A percentile compares a stretch with the other conserved stretches of the same genome.
These are phyloP conservation scores for Goffeauzyma gilvescens DNA, from an alignment of 768 basidiomycete genomes.

Conservation along the genomic window DNA sequence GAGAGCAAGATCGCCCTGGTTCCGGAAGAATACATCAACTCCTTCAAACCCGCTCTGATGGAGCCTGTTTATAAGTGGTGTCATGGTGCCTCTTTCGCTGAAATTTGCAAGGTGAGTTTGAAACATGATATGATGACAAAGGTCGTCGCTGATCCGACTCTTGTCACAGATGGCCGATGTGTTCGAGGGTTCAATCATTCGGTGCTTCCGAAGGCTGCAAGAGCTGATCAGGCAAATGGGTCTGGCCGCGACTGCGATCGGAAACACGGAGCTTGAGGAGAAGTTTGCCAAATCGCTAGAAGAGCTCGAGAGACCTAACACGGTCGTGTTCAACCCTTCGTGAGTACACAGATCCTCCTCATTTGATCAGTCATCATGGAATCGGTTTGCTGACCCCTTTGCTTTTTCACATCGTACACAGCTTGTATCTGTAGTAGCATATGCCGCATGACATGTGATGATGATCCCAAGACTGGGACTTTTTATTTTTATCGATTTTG, in stretches of 20 bases:
- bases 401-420: background rate
- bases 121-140: slow-evolving; percentile 6
- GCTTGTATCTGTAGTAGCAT: background rate
- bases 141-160: no score
- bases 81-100: slow-evolving; percentile 89
- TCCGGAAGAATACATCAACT: slow-evolving; percentile 85
- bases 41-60: slow-evolving; percentile 98
- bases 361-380: background rate
- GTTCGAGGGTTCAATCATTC: slow-evolving; percentile 90
- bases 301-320: slow-evolving; percentile 83
- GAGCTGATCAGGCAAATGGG: slow-evolving; percentile 94
- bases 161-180: slow-evolving; percentile 74
- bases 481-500: no score
- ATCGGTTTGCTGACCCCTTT: background rate
- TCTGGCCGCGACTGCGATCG: slow-evolving; percentile 71
- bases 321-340: slow-evolving; percentile 41
- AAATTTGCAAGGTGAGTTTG: slow-evolving; percentile 67
- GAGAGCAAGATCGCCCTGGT: slow-evolving; percentile 76
- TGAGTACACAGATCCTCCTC: slow-evolving; percentile 7
- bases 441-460: no score
- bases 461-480: no score
- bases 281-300: slow-evolving; percentile 83
- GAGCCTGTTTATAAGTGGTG: slow-evolving; percentile 96
- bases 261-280: slow-evolving; percentile 77
- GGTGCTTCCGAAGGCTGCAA: slow-evolving; percentile 82